A percentile compares a stretch with the other conserved stretches of the same genome.
phyloP scores from a whole-genome alignment of 2,329 filamentous ascomycete species.

The Anthostomella pinea region DNA sequence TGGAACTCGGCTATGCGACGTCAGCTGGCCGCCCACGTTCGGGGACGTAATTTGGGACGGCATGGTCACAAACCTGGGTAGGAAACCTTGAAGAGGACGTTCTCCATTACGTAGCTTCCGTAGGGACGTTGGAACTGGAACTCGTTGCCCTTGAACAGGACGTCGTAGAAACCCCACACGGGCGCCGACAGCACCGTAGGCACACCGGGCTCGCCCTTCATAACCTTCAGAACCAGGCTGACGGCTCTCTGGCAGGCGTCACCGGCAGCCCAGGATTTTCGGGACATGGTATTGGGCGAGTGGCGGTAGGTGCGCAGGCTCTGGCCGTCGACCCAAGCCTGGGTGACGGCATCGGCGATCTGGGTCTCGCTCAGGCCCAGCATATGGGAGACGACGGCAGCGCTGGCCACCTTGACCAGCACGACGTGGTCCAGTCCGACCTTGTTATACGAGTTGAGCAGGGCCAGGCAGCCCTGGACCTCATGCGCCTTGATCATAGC shows the following conservation, averaged over 20 bases:
- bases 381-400: conserved; percentile 93
- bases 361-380: conserved; percentile 84
- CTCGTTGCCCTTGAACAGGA: conserved; percentile 92
- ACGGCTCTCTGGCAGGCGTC: conserved; percentile 96
- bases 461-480: conserved; percentile 93
- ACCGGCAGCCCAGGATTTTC: conserved; percentile 98
- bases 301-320: conserved; percentile 95
- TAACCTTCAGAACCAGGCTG: conserved; percentile 85
- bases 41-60: background rate
- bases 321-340: conserved; percentile 97
- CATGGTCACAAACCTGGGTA: conserved; percentile 71
- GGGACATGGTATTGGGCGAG: conserved; percentile 98
- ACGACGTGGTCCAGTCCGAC: conserved; percentile 97
- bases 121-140: conserved; percentile 96
- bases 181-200: conserved; percentile 91
- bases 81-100: conserved; percentile 99
- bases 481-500: conserved; percentile 99
- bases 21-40: too few relatives aligned
- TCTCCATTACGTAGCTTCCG: conserved; percentile 99
- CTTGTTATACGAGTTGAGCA: conserved; percentile 99
- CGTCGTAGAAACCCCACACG: conserved; percentile 98
- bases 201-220: conserved; percentile 86
- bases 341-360: conserved; percentile 92
- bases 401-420: conserved; percentile 93
- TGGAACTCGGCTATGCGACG: conserved; percentile 96